phyloP scores from a whole-genome alignment of 2,329 filamentous ascomycete species.

The Capronia epimyces region DNA sequence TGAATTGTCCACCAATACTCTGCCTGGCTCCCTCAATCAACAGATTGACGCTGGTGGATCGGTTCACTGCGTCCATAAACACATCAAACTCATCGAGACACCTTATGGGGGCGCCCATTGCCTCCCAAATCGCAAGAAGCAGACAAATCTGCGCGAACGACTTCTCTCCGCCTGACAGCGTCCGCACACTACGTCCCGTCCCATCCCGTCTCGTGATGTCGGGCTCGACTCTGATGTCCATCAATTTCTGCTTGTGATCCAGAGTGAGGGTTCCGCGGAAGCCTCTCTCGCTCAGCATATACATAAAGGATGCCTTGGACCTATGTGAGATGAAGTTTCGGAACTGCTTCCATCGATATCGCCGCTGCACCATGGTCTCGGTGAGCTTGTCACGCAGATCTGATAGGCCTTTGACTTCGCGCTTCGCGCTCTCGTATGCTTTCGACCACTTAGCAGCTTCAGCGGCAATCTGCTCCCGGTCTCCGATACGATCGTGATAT shows the following conservation, averaged over 20 bases:
- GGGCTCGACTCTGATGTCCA: conserved; percentile 72
- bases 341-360: conserved; percentile 73
- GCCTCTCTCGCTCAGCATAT: conserved; percentile 79
- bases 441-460: conserved; percentile 37
- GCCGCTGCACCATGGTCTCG: conserved; percentile 61
- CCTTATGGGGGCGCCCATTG: conserved; percentile 90
- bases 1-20: conserved; percentile 86
- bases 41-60: conserved; percentile 88
- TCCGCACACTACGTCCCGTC: conserved; percentile 77
- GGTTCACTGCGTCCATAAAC: conserved; percentile 97
- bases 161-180: conserved; percentile 91
- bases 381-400: conserved; percentile 46
- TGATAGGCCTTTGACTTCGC: conserved; percentile 37
- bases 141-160: conserved; percentile 97
- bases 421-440: conserved; percentile 36
- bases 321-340: conserved; percentile 78
- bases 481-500: conserved; percentile 55
- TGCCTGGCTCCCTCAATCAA: conserved; percentile 83
- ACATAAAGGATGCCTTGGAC: conserved; percentile 78
- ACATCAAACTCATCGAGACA: conserved; percentile 98
- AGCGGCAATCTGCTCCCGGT: conserved; percentile 59
- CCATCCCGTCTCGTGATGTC: conserved; percentile 64
- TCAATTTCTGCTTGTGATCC: conserved; percentile 66
- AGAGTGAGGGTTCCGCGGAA: conserved; percentile 78
- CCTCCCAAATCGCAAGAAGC: conserved; percentile 89